Evolutionary conservation across 2,329 filamentous ascomycete genomes (phyloP), one percentile per base, ranked within the genome.

Genomic region (Alternaria sp.): DNA sequence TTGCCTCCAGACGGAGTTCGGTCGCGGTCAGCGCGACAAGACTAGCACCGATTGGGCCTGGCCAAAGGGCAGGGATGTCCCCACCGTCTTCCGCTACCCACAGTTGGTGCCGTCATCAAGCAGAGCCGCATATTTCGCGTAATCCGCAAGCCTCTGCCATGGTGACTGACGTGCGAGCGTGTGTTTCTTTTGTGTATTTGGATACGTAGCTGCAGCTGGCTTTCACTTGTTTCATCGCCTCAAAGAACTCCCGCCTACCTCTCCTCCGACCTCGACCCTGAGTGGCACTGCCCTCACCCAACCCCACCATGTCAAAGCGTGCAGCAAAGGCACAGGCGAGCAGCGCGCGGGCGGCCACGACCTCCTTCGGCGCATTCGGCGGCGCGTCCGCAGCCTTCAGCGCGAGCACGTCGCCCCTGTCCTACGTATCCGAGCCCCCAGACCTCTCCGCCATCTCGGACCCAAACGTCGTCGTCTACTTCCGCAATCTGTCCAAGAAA

Each of bases 401-500:
- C 53, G 77, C 79, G 58, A 82, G 84, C 26, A 82, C 86, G 3
- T 90, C 88, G n/a, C 83, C 83, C 47, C 86, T 99, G 43, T 97
- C 94, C 47, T 97, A 97, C 82, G 88, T 98, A 56, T 86, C 92
- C 57, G 94, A 97, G 74, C 92, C 93, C 10, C 92, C 92, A 51
- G 91, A 97, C 74, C 88, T 97, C 70, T 89, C 89, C 33, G 83
- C 83, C 46, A 89, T 99, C 63, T 91, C 89, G 47, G 90, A 97
- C 71, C 87, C 94, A 8, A 92, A 96, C 74, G 85, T 95, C 41
- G 89, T 95, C 41, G 94, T 98, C 14, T 89, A 90, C n/a, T 93
- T 97, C 82, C 97, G 97, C 81, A 97, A 96, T 71, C 82, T 97
- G 4, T 86, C 90, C 55, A 99, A 98, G 82, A 97, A 96, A 81